A percentile compares a stretch with the other conserved stretches of the same genome.
Evolutionary conservation across 345 rosid genomes (phyloP).

Genomic region (Camelina neglecta): DNA sequence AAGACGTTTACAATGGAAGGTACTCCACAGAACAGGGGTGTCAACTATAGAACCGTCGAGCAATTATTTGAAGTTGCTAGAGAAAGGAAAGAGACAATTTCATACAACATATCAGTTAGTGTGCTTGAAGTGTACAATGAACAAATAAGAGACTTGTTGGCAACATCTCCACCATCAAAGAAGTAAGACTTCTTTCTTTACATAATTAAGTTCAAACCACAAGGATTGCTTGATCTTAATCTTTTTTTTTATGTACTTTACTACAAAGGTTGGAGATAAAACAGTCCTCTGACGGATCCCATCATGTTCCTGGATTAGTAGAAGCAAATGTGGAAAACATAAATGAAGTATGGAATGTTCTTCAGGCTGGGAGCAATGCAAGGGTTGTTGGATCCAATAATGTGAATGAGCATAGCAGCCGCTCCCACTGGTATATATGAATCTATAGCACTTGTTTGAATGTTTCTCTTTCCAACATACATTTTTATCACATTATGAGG

Average conservation of each 20-base stretch:
- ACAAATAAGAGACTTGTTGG: conserved; percentile 90
- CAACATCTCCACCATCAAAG: conserved; percentile 78
- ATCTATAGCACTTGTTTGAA: conserved; percentile 12
- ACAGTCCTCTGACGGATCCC: conserved; percentile 82
- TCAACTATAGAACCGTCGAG: conserved; percentile 91
- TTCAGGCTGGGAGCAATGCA: conserved; percentile 90
- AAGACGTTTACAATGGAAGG: conserved; percentile 99
- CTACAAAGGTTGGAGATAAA: conserved; percentile 82
- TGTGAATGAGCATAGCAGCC: conserved; percentile 96
- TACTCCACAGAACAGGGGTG: conserved; percentile 79
- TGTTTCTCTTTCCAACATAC: conserved; percentile 15
- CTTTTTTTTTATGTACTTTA: background rate
- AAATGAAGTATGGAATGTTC: conserved; percentile 84
- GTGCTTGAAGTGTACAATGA: conserved; percentile 98
- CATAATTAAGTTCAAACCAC: background rate
- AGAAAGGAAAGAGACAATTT: conserved; percentile 78
- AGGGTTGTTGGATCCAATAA: conserved; percentile 97
- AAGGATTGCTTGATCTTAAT: conserved; percentile 14
- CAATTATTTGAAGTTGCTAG: conserved; percentile 70
- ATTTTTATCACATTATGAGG: background rate
- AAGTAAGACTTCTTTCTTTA: conserved; percentile 50
- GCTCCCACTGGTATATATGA: conserved; percentile 93
- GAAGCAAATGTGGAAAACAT: conserved; percentile 81
- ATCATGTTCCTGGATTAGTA: conserved; percentile 85
- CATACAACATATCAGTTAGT: conserved; percentile 80